Evolutionary conservation across 176 grass and related monocot species (phyloP).

Genomic region (Phragmites australis): DNA sequence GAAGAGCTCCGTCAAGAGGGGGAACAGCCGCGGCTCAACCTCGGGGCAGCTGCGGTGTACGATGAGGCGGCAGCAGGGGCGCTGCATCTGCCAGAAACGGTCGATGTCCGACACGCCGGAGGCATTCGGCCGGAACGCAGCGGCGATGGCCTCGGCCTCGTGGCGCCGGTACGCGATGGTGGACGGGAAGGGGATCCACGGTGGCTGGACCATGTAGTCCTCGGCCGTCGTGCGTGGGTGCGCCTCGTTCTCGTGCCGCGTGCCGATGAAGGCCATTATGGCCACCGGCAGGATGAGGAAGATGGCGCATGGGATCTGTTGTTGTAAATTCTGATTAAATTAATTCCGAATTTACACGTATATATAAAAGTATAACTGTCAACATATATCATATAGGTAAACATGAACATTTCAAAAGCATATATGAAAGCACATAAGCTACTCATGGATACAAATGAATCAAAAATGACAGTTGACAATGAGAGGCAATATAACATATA

Average conservation of each 20-base stretch:
- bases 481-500: too few relatives aligned
- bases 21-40: constrained; percentile 22
- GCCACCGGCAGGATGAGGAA: constrained; percentile 7
- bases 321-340: too few relatives aligned
- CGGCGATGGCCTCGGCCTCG: not conserved
- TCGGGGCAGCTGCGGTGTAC: constrained; percentile 27
- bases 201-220: constrained; percentile 32
- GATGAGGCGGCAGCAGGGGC: not conserved
- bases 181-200: constrained; percentile 35
- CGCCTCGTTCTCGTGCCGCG: not conserved
- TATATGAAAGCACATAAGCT: too few relatives aligned
- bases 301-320: not conserved
- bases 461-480: too few relatives aligned
- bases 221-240: not conserved
- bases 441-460: too few relatives aligned
- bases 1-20: constrained; percentile 5
- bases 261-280: not conserved
- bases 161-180: constrained; percentile 14
- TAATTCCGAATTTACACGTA: too few relatives aligned
- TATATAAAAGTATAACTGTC: not conserved
- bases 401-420: too few relatives aligned
- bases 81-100: not conserved
- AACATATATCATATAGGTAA: too few relatives aligned
- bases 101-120: not conserved
- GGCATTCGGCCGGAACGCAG: not conserved